Base-by-base conservation (phyloP, 2,329 filamentous ascomycete genomes). In the Colletotrichum agaves region DNA sequence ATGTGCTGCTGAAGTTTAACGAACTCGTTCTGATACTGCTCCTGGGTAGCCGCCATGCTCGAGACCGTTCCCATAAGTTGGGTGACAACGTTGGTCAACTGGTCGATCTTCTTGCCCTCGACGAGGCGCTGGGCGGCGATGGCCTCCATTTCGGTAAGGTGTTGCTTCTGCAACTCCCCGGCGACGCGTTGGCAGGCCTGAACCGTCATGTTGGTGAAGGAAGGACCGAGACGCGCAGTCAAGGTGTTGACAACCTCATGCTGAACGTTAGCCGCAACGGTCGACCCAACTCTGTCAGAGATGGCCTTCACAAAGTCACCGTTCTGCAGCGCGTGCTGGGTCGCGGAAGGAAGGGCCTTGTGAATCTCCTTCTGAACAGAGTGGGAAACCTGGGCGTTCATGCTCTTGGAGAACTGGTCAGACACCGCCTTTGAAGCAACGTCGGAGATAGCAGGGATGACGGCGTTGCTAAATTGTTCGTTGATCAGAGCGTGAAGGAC, bases 401-500 rank as follows among this genome's bases (percentile, higher is more conserved):
- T 80, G 69, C 89, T 88, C 70, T 87, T 85, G 63, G 88, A 86
- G 23, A 98, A 83, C 75, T 93, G 89, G 69, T 91, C 90, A 61
- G 91, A 87, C 31, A 97, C 84, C 4, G 90, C 86, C 69, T 88
- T 87, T 49, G 88, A 85, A 13, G 92, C 89, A 46, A 90, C 84
- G 58, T 90, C 86, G 44, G 89, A 87, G 63, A 98, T 82, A 35
- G 90, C 84, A 11, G 96, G 95, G 59, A 97, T 83, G 49, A 98
- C 88, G 13, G 89, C 85, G 62, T 89, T 85, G 69, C 93, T 87
- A 71, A 97, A 93, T 77, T 92, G 91, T 53, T 89, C 86, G 52
- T 88, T 87, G 57, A 97, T 90, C 72, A 97, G 92, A 69, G 89
- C 90, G 69, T 89, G 85, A 41, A 98, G 85, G 21, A 93, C 92